Percentiles rank a stretch among this genome's conserved stretches.
These are phyloP conservation scores for Juncus effusus DNA, from an alignment of 176 grass and related monocot species.

Conservation along the genomic window DNA sequence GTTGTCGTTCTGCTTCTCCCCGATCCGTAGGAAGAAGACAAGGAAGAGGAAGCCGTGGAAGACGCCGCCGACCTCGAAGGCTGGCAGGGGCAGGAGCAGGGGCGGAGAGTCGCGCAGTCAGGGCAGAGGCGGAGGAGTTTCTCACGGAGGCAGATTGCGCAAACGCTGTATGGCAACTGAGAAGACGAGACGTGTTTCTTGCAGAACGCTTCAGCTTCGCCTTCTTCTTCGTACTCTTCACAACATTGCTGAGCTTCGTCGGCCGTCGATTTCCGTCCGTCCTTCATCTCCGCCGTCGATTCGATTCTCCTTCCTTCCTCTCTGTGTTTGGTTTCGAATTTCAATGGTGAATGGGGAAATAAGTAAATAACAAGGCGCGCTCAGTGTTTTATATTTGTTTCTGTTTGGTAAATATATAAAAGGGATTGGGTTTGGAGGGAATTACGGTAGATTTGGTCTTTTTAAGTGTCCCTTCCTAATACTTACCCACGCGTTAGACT, in stretches of 20 bases:
- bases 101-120: constrained; percentile 58
- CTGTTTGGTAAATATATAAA: too few species aligned
- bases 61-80: constrained; percentile 23
- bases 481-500: too few species aligned
- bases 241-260: neutral
- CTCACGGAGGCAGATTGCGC: constrained; percentile 70
- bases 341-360: too few species aligned
- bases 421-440: too few species aligned
- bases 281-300: constrained; percentile 40
- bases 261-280: constrained; percentile 37
- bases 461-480: too few species aligned
- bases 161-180: constrained; percentile 48
- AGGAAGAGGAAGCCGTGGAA: constrained; percentile 50
- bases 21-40: constrained; percentile 44
- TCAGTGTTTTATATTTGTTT: too few species aligned
- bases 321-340: neutral
- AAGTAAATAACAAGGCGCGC: too few species aligned
- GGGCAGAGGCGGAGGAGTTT: constrained; percentile 69
- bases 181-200: constrained; percentile 42
- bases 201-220: constrained; percentile 21
- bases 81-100: constrained; percentile 38
- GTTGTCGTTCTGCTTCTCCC: constrained; percentile 21
- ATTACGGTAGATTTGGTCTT: too few species aligned
- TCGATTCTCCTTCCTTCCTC: constrained; percentile 10
- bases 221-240: too few species aligned